Conservation (phyloP, 2,329 filamentous ascomycete species). For the Geosmithia morbida region DNA sequence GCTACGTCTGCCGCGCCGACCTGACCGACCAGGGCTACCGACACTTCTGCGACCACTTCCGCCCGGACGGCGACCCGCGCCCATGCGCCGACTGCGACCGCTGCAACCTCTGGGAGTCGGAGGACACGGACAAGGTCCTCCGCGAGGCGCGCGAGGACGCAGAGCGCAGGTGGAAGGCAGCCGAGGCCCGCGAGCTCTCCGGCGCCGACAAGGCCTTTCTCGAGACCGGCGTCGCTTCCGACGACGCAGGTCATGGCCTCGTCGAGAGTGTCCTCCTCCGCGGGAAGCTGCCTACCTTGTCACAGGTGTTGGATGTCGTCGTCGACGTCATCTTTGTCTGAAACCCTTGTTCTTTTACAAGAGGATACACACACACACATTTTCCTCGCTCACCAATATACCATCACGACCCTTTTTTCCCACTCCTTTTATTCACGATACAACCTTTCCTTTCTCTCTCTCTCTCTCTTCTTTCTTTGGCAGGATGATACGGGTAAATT, state of each 20-base stretch:
- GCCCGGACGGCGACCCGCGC: slow-evolving; percentile 58
- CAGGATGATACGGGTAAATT: too few species aligned
- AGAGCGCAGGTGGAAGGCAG: slow-evolving; percentile 55
- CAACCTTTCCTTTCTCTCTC: neutral
- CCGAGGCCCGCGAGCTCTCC: slow-evolving; percentile 43
- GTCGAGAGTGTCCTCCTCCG: slow-evolving; percentile 17
- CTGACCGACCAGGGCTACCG: slow-evolving; percentile 64
- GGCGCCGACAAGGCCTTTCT: slow-evolving; percentile 41
- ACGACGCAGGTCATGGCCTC: slow-evolving; percentile 2
- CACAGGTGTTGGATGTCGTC: slow-evolving; percentile 29
- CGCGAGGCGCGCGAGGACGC: slow-evolving; percentile 55
- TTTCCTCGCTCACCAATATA: too few species aligned
- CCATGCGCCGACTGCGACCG: slow-evolving; percentile 66
- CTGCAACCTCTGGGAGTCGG: slow-evolving; percentile 67
- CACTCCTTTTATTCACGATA: neutral
- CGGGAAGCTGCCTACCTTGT: slow-evolving; percentile 20
- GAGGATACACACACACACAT: too few species aligned
- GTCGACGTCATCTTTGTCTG: slow-evolving; percentile 28
- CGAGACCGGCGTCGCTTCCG: slow-evolving; percentile 31
- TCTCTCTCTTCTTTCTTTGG: too few species aligned
- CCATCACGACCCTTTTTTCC: too few species aligned
- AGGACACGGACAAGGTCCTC: slow-evolving; percentile 56
- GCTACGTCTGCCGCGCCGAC: slow-evolving; percentile 82
- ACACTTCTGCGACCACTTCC: slow-evolving; percentile 94
- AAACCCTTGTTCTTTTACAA: too few species aligned